phyloP scores from a whole-genome alignment of 208 protist genomes.

The Acanthamoeba triangularis region DNA sequence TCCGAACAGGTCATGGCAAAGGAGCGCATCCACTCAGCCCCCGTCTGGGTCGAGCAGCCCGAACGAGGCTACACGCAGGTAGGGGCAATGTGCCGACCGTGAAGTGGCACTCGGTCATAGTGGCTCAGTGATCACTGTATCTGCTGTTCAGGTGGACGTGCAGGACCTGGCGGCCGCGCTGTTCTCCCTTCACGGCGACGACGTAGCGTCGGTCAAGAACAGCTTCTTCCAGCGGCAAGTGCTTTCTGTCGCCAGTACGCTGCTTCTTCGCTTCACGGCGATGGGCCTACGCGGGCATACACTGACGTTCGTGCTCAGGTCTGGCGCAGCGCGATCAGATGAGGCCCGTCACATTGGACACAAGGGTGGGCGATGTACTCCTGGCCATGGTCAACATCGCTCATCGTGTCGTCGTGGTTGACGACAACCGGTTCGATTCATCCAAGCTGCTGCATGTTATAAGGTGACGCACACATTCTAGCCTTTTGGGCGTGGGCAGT shows the following conservation, averaged over 20 bases:
- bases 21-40: constrained; percentile 50
- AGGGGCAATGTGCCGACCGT: neutral
- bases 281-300: neutral
- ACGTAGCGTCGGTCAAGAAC: constrained; percentile 29
- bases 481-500: no score
- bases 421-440: constrained; percentile 10
- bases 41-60: constrained; percentile 69
- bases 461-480: neutral
- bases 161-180: constrained; percentile 55
- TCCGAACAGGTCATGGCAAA: constrained; percentile 22
- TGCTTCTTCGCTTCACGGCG: neutral
- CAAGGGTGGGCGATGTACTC: constrained; percentile 47
- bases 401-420: constrained; percentile 69
- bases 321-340: constrained; percentile 50
- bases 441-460: constrained; percentile 60
- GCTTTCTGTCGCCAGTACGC: constrained; percentile 49
- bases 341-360: constrained; percentile 29
- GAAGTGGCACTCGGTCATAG: neutral
- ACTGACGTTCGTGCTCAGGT: neutral
- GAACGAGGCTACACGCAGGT: constrained; percentile 69
- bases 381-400: constrained; percentile 25
- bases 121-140: neutral
- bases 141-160: constrained; percentile 19
- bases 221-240: constrained; percentile 67
- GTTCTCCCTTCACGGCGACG: constrained; percentile 51